Evolutionary conservation across 805 yeast genomes (phyloP), one percentile per base, ranked within the genome.

Genomic region (Wickerhamomyces bisporus): DNA sequence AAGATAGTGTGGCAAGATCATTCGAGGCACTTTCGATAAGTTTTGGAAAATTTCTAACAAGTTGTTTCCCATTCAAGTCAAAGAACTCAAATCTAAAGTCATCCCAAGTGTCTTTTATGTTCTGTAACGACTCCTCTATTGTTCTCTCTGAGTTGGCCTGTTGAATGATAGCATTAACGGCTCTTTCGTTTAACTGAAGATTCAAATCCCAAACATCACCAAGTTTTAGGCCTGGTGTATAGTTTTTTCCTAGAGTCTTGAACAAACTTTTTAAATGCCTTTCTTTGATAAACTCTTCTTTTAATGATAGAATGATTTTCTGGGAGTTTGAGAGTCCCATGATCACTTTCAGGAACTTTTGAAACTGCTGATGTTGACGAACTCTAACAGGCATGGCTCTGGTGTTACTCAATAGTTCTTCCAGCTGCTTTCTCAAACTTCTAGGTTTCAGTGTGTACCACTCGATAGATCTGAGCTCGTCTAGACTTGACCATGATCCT

Each of bases 131-230:
- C 10, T 70, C 74, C 36, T 82, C 85, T 3, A 91, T 62, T 0
- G 74, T 65, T 41, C 72, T 67, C 52, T 91, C 97, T 3, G 86
- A 82, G 42, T 74, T 75, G 0, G 97, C 96, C 40, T 71, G 74
- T 1, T 67, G 66, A 2, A 86, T 48, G 0, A 82, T 57, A 0
- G 70, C 58, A 28, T 68, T 70, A 6, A 89, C 61, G 0, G 53
- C 42, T 2, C 46, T 45, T 32, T 72, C 75, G 54, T 84, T 71
- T 3, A 61, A 41, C 0, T 43, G 19, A 13, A 83, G 54, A 29
- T 79, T 62, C 31, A 87, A 56, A 26, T 68, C 68, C 75, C 91
- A 71, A 2, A 89, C 72, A 44, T 81, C 74, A 34, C 61, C 58
- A 14, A 57, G 30, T 1, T 59, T 34, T 3, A 51, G 17, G 1